These are phyloP conservation scores for Nemania sp. DNA, from an alignment of 2,329 filamentous ascomycete genomes.

Conservation along the genomic window DNA sequence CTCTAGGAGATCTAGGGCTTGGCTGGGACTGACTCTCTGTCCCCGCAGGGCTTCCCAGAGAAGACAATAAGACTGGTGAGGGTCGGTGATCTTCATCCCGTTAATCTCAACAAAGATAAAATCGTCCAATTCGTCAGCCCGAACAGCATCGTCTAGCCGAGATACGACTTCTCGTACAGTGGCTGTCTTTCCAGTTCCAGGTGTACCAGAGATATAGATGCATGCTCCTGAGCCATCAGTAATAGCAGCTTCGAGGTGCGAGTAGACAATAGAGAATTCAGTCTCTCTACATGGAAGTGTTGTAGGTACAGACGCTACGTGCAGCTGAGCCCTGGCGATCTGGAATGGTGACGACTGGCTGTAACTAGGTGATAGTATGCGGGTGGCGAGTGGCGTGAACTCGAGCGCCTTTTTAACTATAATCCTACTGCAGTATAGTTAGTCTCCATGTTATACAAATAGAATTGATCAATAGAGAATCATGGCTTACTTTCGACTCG, in stretches of 20 bases:
- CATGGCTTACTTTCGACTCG: conserved; percentile 56
- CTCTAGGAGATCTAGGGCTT: conserved; percentile 91
- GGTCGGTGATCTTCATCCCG: conserved; percentile 99
- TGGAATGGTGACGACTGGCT: conserved; percentile 89
- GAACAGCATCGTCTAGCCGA: conserved; percentile 87
- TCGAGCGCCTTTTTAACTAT: conserved; percentile 89
- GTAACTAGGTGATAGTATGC: conserved; percentile 80
- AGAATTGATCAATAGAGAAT: conserved; percentile 46
- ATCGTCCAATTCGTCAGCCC: conserved; percentile 92
- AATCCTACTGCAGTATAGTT: conserved; percentile 58
- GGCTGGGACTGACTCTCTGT: conserved; percentile 89
- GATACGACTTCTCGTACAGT: conserved; percentile 96
- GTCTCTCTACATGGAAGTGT: conserved; percentile 91
- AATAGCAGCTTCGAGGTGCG: conserved; percentile 93
- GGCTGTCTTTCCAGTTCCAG: conserved; percentile 96
- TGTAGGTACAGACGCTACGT: conserved; percentile 91
- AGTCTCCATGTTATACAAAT: conserved; percentile 22
- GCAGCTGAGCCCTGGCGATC: conserved; percentile 85
- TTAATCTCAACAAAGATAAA: conserved; percentile 99
- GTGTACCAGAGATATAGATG: conserved; percentile 99
- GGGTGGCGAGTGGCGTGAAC: conserved; percentile 94
- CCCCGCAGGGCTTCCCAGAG: conserved; percentile 97
- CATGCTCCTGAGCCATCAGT: conserved; percentile 93
- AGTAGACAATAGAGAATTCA: conserved; percentile 93
- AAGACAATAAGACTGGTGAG: conserved; percentile 93